Base-by-base conservation (phyloP, 495 filamentous ascomycete genomes). In the Lasiosphaeria miniovina region DNA sequence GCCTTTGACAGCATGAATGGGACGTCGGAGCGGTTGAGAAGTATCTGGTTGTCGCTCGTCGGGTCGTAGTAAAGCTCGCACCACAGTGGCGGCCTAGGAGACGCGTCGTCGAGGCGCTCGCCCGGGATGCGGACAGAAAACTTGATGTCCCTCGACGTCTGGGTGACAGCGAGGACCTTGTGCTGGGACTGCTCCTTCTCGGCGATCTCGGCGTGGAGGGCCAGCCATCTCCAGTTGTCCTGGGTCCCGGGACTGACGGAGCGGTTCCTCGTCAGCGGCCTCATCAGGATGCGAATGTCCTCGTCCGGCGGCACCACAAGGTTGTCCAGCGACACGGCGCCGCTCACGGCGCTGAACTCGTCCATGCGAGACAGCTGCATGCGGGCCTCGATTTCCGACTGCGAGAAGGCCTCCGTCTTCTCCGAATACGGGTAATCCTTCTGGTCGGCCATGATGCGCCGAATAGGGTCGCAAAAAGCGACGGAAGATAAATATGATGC, bases 41-140 rank as follows among this genome's bases (percentile, higher is more conserved):
- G 66, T 35, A 81, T 75, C 41, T 75, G 69, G 65, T 77, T 72
- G 67, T 81, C 76, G 66, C 77, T 76, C 58, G 72, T 65, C n/a
- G 78, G 78, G 59, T 79, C 75, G 58, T 79, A 81, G 55, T 77
- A 80, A 46, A 81, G 70, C 58, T 78, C 75, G 65, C 75, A 79
- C 73, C 74, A 78, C 35, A 81, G 61, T 10, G 74, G 73, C 9
- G 76, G 71, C 35, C 73, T 66, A 1, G 65, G 64, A 17, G 54
- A 64, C 33, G 67, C 71, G 35, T 71, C 67, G 33, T 62, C 64
- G 34, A 43, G 58, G 4, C 57, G 54, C 36, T 74, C 67, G n/a
- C 68, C 71, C 1, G 76, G 77, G 45, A 81, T 77, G 48, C 71
- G 72, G 59, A 81, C 75, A 4, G 78, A 77, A 61, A 77, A 81